A percentile compares a stretch with the other conserved stretches of the same genome.
These are phyloP conservation scores for Fusarium torulosum DNA, from an alignment of 2,329 filamentous ascomycete species.

Conservation along the genomic window DNA sequence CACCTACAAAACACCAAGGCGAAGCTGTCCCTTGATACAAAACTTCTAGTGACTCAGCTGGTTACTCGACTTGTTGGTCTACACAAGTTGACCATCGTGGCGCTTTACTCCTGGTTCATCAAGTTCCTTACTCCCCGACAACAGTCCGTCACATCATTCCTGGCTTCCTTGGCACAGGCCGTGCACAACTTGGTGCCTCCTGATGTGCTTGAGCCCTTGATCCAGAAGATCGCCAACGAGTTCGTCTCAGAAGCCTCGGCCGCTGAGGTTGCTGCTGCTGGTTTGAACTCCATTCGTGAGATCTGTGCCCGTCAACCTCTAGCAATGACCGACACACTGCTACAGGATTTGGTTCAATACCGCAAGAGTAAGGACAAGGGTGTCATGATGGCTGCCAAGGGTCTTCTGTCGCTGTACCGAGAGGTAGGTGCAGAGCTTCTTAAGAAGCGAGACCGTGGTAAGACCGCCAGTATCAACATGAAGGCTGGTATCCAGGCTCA, in stretches of 20 bases:
- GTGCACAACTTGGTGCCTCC: constrained; percentile 93
- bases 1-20: constrained; percentile 90
- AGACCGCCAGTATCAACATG: constrained; percentile 87
- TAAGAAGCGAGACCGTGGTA: constrained; percentile 90
- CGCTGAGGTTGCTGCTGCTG: constrained; percentile 89
- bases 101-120: constrained; percentile 95
- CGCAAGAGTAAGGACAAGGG: constrained; percentile 98
- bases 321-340: constrained; percentile 95
- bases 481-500: constrained; percentile 80
- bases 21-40: constrained; percentile 88
- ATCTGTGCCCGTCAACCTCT: constrained; percentile 92
- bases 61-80: constrained; percentile 91
- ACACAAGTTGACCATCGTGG: constrained; percentile 90
- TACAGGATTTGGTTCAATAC: constrained; percentile 96
- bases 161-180: constrained; percentile 91
- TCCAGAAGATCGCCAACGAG: constrained; percentile 97
- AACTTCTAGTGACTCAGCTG: constrained; percentile 88
- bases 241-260: constrained; percentile 97
- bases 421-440: constrained; percentile 92
- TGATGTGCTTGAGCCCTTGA: constrained; percentile 88
- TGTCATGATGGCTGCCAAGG: constrained; percentile 98
- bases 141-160: constrained; percentile 89
- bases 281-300: constrained; percentile 93
- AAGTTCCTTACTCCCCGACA: constrained; percentile 91
- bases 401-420: constrained; percentile 88